Evolutionary conservation across 83 land plant genomes (phyloP), one percentile per base, ranked within the genome.

Genomic region (Picea abies): DNA sequence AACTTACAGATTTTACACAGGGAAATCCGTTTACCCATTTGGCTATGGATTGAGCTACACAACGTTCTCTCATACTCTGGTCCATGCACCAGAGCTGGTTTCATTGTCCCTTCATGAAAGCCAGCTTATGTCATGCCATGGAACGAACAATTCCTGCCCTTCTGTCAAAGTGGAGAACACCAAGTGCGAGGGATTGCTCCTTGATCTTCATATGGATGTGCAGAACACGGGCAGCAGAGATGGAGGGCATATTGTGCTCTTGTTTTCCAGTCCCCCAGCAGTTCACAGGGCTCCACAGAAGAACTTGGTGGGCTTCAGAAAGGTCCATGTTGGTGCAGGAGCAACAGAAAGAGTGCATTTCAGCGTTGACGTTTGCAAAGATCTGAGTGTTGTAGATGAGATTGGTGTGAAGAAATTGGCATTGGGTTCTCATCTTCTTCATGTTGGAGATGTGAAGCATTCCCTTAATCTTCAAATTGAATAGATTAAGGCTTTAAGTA

Each of bases 21-120:
- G 98, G 4, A 85, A 83, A 25, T 80, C 87, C 0, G 84, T 94
- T 17, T 96, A 84, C 75, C 1, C 70, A 22, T 96, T 96, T 83
- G 98, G 98, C 15, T 85, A 91, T 83, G 98, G 98, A 20, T 79
- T 94, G 79, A 96, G 97, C 82, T 96, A 94, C 89, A 79, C 93
- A 20, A n/a, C 26, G 0, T 83, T 78, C 88, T 83, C 65, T 2
- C 89, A 93, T 81, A 65, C 83, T 29, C 81, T 95, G 0, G 89
- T 88, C 68, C 63, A 52, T 37, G 91, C 94, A 56, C 91, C 94
- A 0, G 77, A 87, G 70, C 78, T 71, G n/a, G 82, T 89, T 15
- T 78, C 86, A 8, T 35, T 92, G 19, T 87, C 96, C n/a, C 63
- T 90, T 6, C 10, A 20, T 5, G 25, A n/a, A 23, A 20, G 25